Evolutionary conservation across 2,329 filamentous ascomycete species (phyloP).

Genomic region (Xylariaceae sp.): DNA sequence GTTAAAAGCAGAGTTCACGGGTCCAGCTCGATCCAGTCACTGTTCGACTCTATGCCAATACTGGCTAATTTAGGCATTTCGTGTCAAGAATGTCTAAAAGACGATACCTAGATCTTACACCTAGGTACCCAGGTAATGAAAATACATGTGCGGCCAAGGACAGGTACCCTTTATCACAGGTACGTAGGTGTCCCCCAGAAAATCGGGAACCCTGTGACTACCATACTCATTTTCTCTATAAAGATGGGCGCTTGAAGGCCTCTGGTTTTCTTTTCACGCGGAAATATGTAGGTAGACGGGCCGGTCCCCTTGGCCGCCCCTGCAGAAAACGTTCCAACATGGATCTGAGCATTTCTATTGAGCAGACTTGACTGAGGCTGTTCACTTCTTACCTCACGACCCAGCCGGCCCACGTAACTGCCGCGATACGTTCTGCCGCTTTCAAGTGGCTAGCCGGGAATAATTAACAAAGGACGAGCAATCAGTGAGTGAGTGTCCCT

Average conservation of each 20-base stretch:
- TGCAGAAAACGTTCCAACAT: background rate
- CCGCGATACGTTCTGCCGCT: constrained; percentile 14
- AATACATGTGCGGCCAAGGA: background rate
- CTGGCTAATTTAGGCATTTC: background rate
- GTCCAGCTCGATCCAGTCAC: background rate
- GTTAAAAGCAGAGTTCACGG: background rate
- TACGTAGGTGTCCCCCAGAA: background rate
- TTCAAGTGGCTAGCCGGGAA: constrained; percentile 13
- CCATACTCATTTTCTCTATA: background rate
- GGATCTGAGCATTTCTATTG: constrained; percentile 1
- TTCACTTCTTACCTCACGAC: constrained; percentile 5
- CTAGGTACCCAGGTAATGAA: background rate
- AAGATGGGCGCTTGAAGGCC: background rate
- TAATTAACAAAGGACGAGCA: constrained; percentile 1
- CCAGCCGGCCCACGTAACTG: constrained; percentile 5
- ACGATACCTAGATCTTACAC: background rate
- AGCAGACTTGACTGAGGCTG: background rate
- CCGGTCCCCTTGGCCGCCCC: background rate
- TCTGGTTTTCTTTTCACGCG: background rate
- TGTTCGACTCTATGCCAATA: background rate
- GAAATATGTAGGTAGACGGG: constrained; percentile 7
- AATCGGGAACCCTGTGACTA: background rate
- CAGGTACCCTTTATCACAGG: background rate
- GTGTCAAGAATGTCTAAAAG: background rate
- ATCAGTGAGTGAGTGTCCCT: background rate